Conservation (phyloP, 106 monocot genomes). For the Cymbidium sinense region DNA sequence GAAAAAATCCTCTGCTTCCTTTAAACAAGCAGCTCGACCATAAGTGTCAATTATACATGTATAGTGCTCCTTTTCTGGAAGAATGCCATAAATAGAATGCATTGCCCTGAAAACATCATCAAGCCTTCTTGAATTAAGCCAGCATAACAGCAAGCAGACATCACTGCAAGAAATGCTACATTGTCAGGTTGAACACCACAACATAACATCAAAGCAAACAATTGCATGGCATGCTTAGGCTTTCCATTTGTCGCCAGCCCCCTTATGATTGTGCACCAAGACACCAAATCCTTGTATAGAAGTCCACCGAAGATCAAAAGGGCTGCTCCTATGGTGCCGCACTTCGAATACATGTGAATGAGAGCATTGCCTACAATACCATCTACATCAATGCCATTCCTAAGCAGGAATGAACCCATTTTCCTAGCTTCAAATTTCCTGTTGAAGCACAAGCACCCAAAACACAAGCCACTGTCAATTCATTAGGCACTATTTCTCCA, state of each 20-base stretch:
- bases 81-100: constrained; percentile 23
- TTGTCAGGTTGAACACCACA: constrained; percentile 44
- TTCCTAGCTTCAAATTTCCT: constrained; percentile 22
- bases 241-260: constrained; percentile 37
- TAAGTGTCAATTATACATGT: constrained; percentile 46
- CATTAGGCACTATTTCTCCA: constrained; percentile 35
- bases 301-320: constrained; percentile 25
- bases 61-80: constrained; percentile 38
- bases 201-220: constrained; percentile 46
- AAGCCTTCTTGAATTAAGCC: constrained; percentile 33
- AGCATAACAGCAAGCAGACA: constrained; percentile 50
- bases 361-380: constrained; percentile 35
- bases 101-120: constrained; percentile 33
- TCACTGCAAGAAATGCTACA: constrained; percentile 36
- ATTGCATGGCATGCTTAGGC: constrained; percentile 17
- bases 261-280: constrained; percentile 45
- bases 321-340: constrained; percentile 34
- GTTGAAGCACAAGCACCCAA: constrained; percentile 31
- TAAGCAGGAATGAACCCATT: constrained; percentile 28
- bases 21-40: constrained; percentile 31
- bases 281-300: constrained; percentile 22
- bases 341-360: constrained; percentile 61
- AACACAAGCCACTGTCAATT: constrained; percentile 36
- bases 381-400: constrained; percentile 9
- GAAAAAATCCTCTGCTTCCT: constrained; percentile 20